phyloP scores from a whole-genome alignment of 306 rosid species.

The Medicago ruthenica region DNA sequence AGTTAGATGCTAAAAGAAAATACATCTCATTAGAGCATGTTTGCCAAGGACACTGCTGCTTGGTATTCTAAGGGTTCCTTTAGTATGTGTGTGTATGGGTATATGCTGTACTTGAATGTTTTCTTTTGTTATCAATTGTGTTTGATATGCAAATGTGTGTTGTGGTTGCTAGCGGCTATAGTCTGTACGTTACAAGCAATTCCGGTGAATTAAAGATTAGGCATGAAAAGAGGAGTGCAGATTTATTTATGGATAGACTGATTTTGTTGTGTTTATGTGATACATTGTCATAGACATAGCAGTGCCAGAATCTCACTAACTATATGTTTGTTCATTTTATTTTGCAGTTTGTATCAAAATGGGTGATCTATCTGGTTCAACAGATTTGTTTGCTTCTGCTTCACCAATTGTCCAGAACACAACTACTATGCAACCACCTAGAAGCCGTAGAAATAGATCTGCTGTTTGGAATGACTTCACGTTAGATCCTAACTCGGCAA shows the following conservation, averaged over 20 bases:
- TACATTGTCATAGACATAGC: too few relatives aligned
- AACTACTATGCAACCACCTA: background rate
- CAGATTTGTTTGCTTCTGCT: background rate
- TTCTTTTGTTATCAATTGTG: background rate
- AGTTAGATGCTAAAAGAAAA: conserved; percentile 39
- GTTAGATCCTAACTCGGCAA: background rate
- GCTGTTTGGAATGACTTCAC: background rate
- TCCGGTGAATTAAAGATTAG: background rate
- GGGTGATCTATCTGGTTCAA: background rate
- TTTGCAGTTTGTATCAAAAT: background rate
- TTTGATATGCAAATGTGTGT: conserved; percentile 17
- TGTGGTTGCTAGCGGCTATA: background rate
- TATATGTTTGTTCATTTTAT: too few relatives aligned
- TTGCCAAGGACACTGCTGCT: too few relatives aligned
- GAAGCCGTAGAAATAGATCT: too few relatives aligned
- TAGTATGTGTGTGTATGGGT: background rate
- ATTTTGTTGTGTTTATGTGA: conserved; percentile 9
- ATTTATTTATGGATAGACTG: conserved; percentile 15
- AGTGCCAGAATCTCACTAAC: too few relatives aligned
- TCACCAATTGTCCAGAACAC: background rate
- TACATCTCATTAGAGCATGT: background rate
- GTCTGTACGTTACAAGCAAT: background rate
- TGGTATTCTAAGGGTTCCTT: too few relatives aligned
- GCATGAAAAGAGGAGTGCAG: conserved; percentile 1
- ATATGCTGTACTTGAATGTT: background rate